Base-by-base conservation (phyloP, 1,139 yeast genomes). In the Wickerhamiella pararugosa region DNA sequence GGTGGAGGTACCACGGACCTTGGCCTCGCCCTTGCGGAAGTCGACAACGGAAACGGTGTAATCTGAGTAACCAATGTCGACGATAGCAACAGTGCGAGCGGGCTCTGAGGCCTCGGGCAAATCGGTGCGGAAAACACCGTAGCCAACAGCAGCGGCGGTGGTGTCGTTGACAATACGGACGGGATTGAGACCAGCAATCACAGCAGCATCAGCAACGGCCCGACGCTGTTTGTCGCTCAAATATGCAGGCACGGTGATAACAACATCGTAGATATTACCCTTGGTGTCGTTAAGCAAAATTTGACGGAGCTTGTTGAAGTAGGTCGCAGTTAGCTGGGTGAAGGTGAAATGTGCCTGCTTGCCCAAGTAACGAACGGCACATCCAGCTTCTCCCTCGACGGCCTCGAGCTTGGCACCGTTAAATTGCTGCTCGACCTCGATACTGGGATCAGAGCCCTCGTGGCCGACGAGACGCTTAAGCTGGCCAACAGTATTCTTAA, bases 121-220 rank as follows among this genome's bases (percentile, higher is more conserved):
- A 59, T 83, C 92, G 40, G 57, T 53, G 75, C 90, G 87, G 79
- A 90, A 90, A 49, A 90, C 96, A 71, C 98, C 98, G 70, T 90
- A 92, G 54, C 96, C 94, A 52, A 92, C 95, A 54, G 96, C 97
- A 47, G 98, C 98, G 49, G 98, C 97, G 47, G 98, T 87, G 51
- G 83, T 78, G 64, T 90, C 98, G 64, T 90, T 90, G 57, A 90
- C 94, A 53, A 90, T 78, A 74, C 98, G 81, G 49, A 90, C 96
- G 48, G 98, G 96, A 76, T 90, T 90, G 61, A 90, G 75, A 50
- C 95, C 95, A 49, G 98, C 97, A 63, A 90, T 81, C 61, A 73
- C 75, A 58, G 95, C 90, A 47, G 98, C 96, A 62, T 92, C 98
- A 49, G 86, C 73, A 54, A 93, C 79, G 51, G 96, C 95, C 61